Conservation (phyloP, 2,329 filamentous ascomycete species). For the Myriosclerotinia scirpicola region DNA sequence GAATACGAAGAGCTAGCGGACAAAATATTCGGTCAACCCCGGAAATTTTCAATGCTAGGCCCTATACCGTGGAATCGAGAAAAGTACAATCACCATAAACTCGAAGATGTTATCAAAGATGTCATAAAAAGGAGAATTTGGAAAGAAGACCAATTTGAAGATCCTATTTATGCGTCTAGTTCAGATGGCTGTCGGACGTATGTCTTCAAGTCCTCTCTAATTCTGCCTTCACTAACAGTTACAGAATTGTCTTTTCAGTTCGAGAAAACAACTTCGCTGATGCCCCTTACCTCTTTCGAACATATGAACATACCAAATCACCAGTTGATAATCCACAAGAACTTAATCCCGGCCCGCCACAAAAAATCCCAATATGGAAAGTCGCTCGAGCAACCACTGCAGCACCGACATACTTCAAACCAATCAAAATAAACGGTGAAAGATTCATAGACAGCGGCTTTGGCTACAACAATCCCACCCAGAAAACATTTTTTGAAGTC, state of each 20-base stretch:
- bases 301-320: background rate
- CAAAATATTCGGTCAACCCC: constrained; percentile 15
- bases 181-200: constrained; percentile 6
- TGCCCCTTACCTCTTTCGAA: constrained; percentile 9
- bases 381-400: constrained; percentile 43
- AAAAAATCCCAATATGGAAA: constrained; percentile 4
- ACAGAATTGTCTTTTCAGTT: constrained; percentile 1
- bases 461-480: constrained; percentile 16
- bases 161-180: background rate
- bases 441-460: constrained; percentile 44
- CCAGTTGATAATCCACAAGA: background rate
- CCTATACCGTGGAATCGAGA: constrained; percentile 16
- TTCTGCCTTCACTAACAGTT: background rate
- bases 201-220: background rate
- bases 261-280: background rate
- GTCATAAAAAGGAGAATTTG: constrained; percentile 5
- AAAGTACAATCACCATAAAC: constrained; percentile 13
- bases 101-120: constrained; percentile 20
- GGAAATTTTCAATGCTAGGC: background rate
- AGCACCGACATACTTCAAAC: constrained; percentile 44
- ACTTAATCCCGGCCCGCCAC: background rate
- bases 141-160: constrained; percentile 1
- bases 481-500: background rate
- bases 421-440: constrained; percentile 42
- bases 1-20: constrained; percentile 15